Percentiles rank a stretch among this genome's conserved stretches.
Conservation (phyloP, 148 eudicot genomes). For the Beta vulgaris region DNA sequence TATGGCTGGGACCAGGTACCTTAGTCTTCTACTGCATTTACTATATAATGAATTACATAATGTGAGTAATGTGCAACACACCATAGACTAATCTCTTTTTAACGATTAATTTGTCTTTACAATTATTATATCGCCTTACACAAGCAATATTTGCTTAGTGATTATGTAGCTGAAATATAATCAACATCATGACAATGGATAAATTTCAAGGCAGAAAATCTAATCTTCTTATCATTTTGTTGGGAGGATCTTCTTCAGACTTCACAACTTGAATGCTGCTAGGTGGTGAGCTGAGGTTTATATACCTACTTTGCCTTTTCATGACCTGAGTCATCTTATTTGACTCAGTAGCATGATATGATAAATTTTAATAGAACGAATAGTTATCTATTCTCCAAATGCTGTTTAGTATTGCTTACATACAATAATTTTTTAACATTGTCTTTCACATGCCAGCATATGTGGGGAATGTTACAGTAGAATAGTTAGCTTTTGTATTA, state of each 20-base stretch:
- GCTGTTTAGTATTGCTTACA: background rate
- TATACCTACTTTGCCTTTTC: background rate
- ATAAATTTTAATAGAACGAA: background rate
- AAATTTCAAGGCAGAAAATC: background rate
- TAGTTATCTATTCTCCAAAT: background rate
- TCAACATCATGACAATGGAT: background rate
- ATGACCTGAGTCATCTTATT: background rate
- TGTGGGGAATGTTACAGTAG: background rate
- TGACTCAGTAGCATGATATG: background rate
- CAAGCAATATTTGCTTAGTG: background rate
- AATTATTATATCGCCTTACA: background rate
- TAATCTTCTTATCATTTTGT: background rate
- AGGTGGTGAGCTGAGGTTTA: background rate
- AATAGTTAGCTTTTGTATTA: background rate
- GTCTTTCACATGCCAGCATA: background rate
- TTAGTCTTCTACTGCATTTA: background rate
- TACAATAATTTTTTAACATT: background rate
- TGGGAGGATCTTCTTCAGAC: background rate
- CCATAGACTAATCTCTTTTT: background rate
- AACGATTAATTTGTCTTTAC: background rate
- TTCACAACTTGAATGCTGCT: background rate
- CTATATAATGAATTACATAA: background rate
- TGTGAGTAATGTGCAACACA: background rate
- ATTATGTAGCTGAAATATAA: background rate
- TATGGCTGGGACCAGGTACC: constrained; percentile 90